Percentiles rank a stretch among this genome's conserved stretches.
phyloP scores from a whole-genome alignment of 495 filamentous ascomycete species.

The Trichoderma virens region DNA sequence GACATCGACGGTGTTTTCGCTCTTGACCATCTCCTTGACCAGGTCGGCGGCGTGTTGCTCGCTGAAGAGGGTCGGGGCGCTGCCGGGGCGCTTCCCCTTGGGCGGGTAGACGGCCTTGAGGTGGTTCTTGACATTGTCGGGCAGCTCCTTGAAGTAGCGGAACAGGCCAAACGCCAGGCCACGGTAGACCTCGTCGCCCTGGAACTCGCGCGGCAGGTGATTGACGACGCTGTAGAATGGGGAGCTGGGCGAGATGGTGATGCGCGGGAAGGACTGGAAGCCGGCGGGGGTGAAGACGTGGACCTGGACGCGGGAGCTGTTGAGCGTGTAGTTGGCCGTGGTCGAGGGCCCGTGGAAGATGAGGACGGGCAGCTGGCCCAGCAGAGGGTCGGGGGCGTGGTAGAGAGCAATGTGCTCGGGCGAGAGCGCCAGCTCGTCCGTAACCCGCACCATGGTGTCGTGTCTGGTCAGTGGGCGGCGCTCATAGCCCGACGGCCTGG shows the following conservation, averaged over 20 bases:
- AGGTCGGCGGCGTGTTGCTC: conserved; percentile 90
- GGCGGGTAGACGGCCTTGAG: conserved; percentile 41
- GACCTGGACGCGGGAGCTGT: conserved; percentile 84
- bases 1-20: conserved; percentile 67
- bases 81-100: conserved; percentile 43
- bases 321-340: conserved; percentile 74
- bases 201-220: conserved; percentile 84
- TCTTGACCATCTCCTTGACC: conserved; percentile 69
- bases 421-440: conserved; percentile 57
- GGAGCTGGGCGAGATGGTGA: conserved; percentile 89
- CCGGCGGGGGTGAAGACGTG: conserved; percentile 86
- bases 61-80: conserved; percentile 64
- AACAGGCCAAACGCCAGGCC: conserved; percentile 84
- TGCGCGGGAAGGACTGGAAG: conserved; percentile 76
- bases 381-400: conserved; percentile 67
- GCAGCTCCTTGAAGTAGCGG: conserved; percentile 87
- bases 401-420: conserved; percentile 72
- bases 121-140: conserved; percentile 62
- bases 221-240: conserved; percentile 88
- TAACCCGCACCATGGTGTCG: conserved; percentile 57
- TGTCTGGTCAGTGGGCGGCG: conserved; percentile 32
- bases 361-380: conserved; percentile 64
- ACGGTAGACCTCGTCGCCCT: conserved; percentile 84
- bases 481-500: conserved; percentile 17
- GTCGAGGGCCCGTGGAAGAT: conserved; percentile 82